Base-by-base conservation (phyloP, 306 rosid species). In the Mimosa bimucronata region DNA sequence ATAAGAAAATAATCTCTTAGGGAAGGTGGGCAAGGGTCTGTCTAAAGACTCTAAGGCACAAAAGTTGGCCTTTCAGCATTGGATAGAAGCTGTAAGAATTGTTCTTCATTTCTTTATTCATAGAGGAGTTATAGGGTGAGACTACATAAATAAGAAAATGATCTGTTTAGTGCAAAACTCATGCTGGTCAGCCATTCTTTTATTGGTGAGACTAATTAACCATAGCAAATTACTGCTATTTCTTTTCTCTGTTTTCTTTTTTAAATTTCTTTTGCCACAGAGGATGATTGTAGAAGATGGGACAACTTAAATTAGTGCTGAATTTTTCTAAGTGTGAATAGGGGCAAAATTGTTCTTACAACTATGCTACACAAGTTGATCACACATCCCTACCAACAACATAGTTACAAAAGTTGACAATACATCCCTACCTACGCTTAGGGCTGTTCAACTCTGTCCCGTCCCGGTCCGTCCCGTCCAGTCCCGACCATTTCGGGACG, bases 131-230 rank as follows among this genome's bases (percentile, higher is more conserved):
- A n/a, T n/a, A n/a, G n/a, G n/a, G n/a, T n/a, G n/a, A n/a, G n/a
- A n/a, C n/a, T n/a, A n/a, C n/a, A n/a, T n/a, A n/a, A n/a, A n/a
- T 34, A 34, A 44, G 10, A 52, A 68, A n/a, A n/a, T n/a, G n/a
- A 41, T 66, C 72, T 13, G 7, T 58, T 5, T 91, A 93, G 96
- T 79, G 89, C 76, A 81, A 79, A 85, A 60, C 88, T 6, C 89
- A 87, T 62, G 88, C 91, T 16, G 93, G 90, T 25, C 96, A 91
- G 82, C 96, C 96, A 40, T 91, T 91, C 78, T 91, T 91, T 77
- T 91, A 81, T 81, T 91, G 96, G 96, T 91, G 71, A 77, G 85
- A 57, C 71, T 52, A 14, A 14, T 75, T 60, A 19, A 1, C 42
- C 2, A 5, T 48, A 57, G 29, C 1, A 3, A 23, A 26, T 3